Percentiles rank a stretch among this genome's conserved stretches.
phyloP scores from a whole-genome alignment of 441 rosid genomes.

The Lepidium campestre region DNA sequence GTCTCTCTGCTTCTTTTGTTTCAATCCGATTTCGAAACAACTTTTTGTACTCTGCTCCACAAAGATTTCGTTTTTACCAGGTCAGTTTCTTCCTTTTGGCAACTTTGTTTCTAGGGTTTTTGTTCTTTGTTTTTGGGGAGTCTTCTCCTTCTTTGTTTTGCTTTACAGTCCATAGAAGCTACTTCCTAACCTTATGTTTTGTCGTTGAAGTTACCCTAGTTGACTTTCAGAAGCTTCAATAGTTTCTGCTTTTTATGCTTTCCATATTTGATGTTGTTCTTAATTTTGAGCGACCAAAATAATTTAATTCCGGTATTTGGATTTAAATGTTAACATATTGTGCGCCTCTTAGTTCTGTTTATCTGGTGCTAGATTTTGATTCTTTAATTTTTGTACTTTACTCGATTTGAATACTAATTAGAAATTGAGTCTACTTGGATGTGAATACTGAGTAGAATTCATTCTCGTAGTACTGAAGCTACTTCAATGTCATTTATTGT shows the following conservation, averaged over 20 bases:
- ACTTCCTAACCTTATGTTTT: background rate
- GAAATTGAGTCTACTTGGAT: conserved; percentile 13
- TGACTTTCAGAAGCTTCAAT: conserved; percentile 15
- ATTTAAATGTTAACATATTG: background rate
- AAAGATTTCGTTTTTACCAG: conserved; percentile 8
- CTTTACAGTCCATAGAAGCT: conserved; percentile 9
- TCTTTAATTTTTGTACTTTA: too few species aligned
- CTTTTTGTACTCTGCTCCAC: background rate
- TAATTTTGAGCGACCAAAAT: background rate
- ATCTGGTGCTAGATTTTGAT: too few species aligned
- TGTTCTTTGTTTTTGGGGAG: background rate
- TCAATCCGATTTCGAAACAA: conserved; percentile 11
- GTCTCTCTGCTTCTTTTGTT: conserved; percentile 17
- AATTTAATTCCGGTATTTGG: background rate
- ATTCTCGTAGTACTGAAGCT: background rate
- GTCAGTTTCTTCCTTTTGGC: conserved; percentile 12
- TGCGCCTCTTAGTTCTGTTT: background rate
- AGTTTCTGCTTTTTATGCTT: background rate
- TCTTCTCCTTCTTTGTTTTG: background rate
- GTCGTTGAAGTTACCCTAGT: conserved; percentile 15
- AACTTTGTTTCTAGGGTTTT: conserved; percentile 8
- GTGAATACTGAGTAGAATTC: background rate
- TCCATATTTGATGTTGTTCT: background rate
- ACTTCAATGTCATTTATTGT: background rate
- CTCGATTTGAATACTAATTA: background rate